Evolutionary conservation across 2,329 filamentous ascomycete species (phyloP).

Genomic region (Metarhizium anisopliae): DNA sequence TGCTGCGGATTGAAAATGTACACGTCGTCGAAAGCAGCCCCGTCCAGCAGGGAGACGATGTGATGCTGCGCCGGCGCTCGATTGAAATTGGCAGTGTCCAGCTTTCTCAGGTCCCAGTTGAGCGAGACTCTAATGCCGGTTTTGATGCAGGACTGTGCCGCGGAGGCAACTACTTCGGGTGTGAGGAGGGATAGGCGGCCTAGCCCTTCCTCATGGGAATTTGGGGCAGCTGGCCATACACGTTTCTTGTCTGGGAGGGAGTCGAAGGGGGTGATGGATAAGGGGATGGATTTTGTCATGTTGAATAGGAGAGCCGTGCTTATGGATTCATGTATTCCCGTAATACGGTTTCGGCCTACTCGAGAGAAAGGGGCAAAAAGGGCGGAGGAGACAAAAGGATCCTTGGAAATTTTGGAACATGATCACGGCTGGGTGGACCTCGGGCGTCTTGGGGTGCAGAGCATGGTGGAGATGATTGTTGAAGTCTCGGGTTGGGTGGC

Average conservation of each 20-base stretch:
- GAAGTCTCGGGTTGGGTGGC: neutral
- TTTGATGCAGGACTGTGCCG: constrained; percentile 36
- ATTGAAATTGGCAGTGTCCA: constrained; percentile 45
- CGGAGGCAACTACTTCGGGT: constrained; percentile 39
- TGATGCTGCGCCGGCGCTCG: constrained; percentile 40
- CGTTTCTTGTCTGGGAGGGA: constrained; percentile 36
- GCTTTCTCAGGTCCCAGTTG: constrained; percentile 46
- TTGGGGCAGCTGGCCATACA: constrained; percentile 36
- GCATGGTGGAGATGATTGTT: no score
- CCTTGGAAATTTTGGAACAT: neutral
- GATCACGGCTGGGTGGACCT: no score
- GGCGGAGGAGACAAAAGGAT: no score
- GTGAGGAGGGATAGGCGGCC: constrained; percentile 43
- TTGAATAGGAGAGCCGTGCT: neutral
- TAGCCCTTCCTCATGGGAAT: constrained; percentile 40
- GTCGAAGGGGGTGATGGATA: constrained; percentile 16
- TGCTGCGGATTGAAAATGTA: constrained; percentile 43
- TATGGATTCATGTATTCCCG: neutral
- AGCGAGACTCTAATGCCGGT: constrained; percentile 42
- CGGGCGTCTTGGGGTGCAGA: no score
- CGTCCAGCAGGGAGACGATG: constrained; percentile 37
- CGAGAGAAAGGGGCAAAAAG: neutral
- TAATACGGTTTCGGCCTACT: no score
- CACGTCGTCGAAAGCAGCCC: constrained; percentile 39
- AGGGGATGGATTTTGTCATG: neutral